Conservation (phyloP, 2,329 filamentous ascomycete genomes). For the Nemania sp. region DNA sequence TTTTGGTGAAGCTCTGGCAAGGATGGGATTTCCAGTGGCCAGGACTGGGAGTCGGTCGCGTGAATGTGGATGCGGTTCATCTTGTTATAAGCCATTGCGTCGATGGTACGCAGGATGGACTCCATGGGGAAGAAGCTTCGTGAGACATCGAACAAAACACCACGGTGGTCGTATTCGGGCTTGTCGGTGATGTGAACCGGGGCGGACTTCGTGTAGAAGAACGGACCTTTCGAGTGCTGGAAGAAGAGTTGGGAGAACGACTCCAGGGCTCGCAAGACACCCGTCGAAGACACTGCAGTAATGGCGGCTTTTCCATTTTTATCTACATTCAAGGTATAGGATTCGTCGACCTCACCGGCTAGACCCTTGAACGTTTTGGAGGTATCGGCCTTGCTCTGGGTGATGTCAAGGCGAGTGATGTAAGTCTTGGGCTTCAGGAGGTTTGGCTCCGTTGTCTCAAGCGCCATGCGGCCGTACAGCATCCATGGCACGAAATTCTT, state of each 20-base stretch:
- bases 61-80: conserved; percentile 83
- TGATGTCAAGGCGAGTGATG: conserved; percentile 65
- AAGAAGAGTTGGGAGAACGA: conserved; percentile 83
- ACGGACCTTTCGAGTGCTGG: conserved; percentile 61
- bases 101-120: conserved; percentile 75
- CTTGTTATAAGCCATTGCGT: conserved; percentile 78
- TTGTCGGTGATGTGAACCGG: conserved; percentile 74
- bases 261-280: conserved; percentile 73
- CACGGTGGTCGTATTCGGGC: conserved; percentile 77
- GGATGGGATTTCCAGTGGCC: conserved; percentile 79
- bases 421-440: conserved; percentile 48
- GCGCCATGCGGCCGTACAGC: conserved; percentile 64
- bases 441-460: conserved; percentile 66
- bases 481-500: conserved; percentile 79
- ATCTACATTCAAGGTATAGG: conserved; percentile 69
- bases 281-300: conserved; percentile 66
- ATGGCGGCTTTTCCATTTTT: conserved; percentile 64
- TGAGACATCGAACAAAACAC: conserved; percentile 78
- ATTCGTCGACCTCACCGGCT: conserved; percentile 72
- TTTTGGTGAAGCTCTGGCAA: conserved; percentile 72
- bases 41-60: conserved; percentile 81
- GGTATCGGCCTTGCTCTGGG: conserved; percentile 59
- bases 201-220: conserved; percentile 70
- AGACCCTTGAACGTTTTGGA: conserved; percentile 61
- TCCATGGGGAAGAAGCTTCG: conserved; percentile 71